A percentile compares a stretch with the other conserved stretches of the same genome.
Conservation (phyloP, 495 filamentous ascomycete species). For the Aspergillus cavernicola region DNA sequence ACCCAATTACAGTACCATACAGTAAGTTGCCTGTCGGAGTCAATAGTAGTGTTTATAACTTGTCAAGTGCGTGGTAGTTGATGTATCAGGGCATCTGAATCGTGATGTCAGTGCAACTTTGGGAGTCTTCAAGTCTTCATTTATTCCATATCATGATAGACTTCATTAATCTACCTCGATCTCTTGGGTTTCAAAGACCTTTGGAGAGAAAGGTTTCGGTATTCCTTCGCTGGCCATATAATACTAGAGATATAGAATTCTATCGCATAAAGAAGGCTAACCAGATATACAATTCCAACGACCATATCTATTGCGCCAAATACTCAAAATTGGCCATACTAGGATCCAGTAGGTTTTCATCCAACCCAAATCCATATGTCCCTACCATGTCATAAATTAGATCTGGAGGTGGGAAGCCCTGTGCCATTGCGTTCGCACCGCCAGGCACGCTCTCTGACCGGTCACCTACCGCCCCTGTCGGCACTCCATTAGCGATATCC, state of each 20-base stretch:
- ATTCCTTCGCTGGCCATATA: too few species aligned
- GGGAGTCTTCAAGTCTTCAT: too few species aligned
- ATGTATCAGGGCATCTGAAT: not conserved
- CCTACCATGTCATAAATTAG: conserved; percentile 49
- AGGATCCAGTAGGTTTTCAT: conserved; percentile 45
- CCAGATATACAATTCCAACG: too few species aligned
- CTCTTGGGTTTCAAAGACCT: too few species aligned
- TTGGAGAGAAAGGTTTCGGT: not conserved
- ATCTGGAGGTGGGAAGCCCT: conserved; percentile 46
- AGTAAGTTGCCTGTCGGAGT: too few species aligned
- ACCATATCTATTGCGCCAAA: conserved; percentile 39
- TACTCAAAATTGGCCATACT: conserved; percentile 48
- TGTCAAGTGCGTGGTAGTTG: conserved; percentile 9
- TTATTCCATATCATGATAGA: too few species aligned
- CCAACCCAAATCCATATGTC: conserved; percentile 46
- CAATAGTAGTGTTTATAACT: too few species aligned
- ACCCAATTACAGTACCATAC: not conserved
- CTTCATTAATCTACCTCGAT: too few species aligned
- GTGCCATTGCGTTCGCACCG: conserved; percentile 45
- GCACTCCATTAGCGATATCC: conserved; percentile 31
- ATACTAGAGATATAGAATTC: too few species aligned
- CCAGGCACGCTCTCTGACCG: conserved; percentile 29
- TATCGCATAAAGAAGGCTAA: too few species aligned
- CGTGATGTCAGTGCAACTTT: conserved; percentile 9
- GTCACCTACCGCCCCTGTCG: conserved; percentile 2